Evolutionary conservation across 2,329 filamentous ascomycete genomes (phyloP).

Genomic region (Sarocladiaceae sp.): DNA sequence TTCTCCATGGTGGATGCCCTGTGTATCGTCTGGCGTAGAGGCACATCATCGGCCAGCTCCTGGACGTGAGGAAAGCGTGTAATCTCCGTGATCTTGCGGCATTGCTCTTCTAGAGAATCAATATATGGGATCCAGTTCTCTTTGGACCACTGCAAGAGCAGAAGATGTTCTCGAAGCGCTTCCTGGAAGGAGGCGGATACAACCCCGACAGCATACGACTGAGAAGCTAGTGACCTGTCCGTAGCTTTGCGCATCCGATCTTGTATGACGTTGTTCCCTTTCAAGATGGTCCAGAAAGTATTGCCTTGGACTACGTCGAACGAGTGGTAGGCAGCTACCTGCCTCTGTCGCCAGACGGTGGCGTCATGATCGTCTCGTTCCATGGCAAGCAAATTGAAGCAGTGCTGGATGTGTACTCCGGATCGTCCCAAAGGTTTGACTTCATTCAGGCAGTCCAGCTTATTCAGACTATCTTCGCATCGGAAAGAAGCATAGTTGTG

Average conservation of each 20-base stretch:
- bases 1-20: background rate
- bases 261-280: background rate
- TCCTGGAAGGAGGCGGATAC: background rate
- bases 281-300: background rate
- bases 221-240: background rate
- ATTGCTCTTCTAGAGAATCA: background rate
- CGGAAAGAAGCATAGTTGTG: background rate
- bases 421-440: background rate
- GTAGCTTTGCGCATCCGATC: background rate
- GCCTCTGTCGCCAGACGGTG: background rate
- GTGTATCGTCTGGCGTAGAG: background rate
- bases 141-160: background rate
- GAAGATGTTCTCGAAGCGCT: background rate
- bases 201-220: background rate
- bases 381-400: slow-evolving; percentile 2
- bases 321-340: slow-evolving; percentile 3
- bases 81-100: background rate
- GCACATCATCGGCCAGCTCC: slow-evolving; percentile 1
- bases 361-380: background rate
- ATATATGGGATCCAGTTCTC: slow-evolving; percentile 2
- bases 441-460: background rate
- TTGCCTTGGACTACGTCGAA: background rate
- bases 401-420: slow-evolving; percentile 1
- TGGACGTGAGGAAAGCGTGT: background rate
- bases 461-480: background rate